These are phyloP conservation scores for Olyra latifolia DNA, from an alignment of 176 grass and related monocot species.

Conservation along the genomic window DNA sequence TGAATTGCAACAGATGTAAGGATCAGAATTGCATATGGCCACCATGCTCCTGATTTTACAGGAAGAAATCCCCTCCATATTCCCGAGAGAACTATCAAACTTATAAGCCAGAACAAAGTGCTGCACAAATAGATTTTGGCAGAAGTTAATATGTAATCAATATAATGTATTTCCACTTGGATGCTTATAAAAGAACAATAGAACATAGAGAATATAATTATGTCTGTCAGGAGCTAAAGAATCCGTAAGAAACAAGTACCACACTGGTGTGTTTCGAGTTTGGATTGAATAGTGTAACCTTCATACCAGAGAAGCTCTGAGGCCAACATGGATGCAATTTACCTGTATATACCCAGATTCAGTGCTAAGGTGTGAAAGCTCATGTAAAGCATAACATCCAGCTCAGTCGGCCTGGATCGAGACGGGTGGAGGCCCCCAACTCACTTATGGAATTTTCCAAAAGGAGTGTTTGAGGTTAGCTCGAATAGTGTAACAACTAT, in stretches of 20 bases:
- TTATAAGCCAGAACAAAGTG: constrained; percentile 93
- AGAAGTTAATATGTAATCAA: constrained; percentile 25
- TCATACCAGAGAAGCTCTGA: neutral
- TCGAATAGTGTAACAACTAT: too few relatives aligned
- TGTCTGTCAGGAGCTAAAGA: constrained; percentile 6
- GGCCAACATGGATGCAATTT: neutral
- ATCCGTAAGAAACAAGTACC: neutral
- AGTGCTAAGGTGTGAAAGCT: too few relatives aligned
- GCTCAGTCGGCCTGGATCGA: too few relatives aligned
- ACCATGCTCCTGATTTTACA: constrained; percentile 61
- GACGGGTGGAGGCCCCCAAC: too few relatives aligned
- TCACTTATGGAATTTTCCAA: too few relatives aligned
- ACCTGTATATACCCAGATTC: too few relatives aligned
- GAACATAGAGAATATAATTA: neutral
- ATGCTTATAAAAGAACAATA: constrained; percentile 1
- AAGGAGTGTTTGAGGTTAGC: too few relatives aligned
- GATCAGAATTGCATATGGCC: constrained; percentile 71
- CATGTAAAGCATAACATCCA: too few relatives aligned
- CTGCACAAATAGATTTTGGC: constrained; percentile 34
- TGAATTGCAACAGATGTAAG: constrained; percentile 85
- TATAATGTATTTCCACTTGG: neutral
- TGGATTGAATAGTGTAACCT: neutral
- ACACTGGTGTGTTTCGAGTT: neutral
- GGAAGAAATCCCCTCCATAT: constrained; percentile 88
- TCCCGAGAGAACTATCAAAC: constrained; percentile 84